These are phyloP conservation scores for Teratosphaeriaceae sp. DNA, from an alignment of 2,329 filamentous ascomycete species.

Conservation along the genomic window DNA sequence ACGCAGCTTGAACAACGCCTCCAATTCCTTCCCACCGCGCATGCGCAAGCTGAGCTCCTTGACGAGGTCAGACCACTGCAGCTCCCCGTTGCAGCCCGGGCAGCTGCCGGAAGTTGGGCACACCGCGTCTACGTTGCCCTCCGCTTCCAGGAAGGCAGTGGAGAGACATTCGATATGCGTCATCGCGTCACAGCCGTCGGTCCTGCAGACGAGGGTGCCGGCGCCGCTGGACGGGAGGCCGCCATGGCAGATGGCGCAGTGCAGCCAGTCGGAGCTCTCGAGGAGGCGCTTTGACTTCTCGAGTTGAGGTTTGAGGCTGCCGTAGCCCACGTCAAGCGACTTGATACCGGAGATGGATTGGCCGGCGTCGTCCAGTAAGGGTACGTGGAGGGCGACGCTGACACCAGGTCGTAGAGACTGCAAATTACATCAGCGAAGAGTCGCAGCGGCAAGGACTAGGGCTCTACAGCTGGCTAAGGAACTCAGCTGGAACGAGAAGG, in stretches of 20 bases:
- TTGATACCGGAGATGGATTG: slow-evolving; percentile 28
- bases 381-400: slow-evolving; percentile 32
- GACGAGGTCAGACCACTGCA: slow-evolving; percentile 72
- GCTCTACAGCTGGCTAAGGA: too few relatives aligned
- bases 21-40: slow-evolving; percentile 63
- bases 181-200: slow-evolving; percentile 39
- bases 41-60: slow-evolving; percentile 72
- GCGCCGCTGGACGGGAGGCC: slow-evolving; percentile 32
- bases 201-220: slow-evolving; percentile 47
- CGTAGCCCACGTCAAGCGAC: slow-evolving; percentile 49
- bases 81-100: slow-evolving; percentile 56
- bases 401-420: slow-evolving; percentile 42
- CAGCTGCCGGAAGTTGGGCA: slow-evolving; percentile 65
- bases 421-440: too few relatives aligned
- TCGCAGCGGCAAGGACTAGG: too few relatives aligned
- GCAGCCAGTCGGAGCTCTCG: slow-evolving; percentile 27
- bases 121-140: slow-evolving; percentile 26
- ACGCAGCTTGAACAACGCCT: slow-evolving; percentile 52
- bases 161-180: slow-evolving; percentile 55
- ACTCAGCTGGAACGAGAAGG: too few relatives aligned
- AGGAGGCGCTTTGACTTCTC: slow-evolving; percentile 45
- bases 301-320: slow-evolving; percentile 42
- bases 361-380: slow-evolving; percentile 1
- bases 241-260: slow-evolving; percentile 46
- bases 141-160: slow-evolving; percentile 41